These are phyloP conservation scores for Candida caryicola DNA, from an alignment of 805 yeast species.

Conservation along the genomic window DNA sequence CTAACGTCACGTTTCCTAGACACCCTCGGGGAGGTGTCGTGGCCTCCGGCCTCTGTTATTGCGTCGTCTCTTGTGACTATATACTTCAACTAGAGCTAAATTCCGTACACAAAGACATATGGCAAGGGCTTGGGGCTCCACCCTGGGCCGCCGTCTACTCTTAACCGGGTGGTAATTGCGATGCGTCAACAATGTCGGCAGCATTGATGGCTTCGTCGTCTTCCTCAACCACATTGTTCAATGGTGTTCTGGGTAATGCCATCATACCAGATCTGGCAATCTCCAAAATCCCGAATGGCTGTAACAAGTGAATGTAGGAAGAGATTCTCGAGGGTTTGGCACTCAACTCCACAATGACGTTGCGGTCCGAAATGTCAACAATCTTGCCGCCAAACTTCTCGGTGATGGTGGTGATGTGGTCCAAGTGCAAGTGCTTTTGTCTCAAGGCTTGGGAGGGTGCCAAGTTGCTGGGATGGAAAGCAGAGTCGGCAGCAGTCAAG, in stretches of 20 bases:
- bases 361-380: constrained; percentile 88
- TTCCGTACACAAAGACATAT: too few relatives aligned
- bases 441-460: constrained; percentile 90
- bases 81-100: too few relatives aligned
- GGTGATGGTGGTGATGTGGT: constrained; percentile 76
- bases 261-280: constrained; percentile 98
- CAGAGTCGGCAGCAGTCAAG: constrained; percentile 42
- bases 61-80: too few relatives aligned
- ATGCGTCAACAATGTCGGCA: constrained; percentile 74
- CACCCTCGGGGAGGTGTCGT: too few relatives aligned
- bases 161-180: constrained; percentile 96
- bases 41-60: too few relatives aligned
- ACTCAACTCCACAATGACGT: constrained; percentile 88
- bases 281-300: constrained; percentile 95
- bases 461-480: constrained; percentile 84
- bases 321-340: constrained; percentile 92
- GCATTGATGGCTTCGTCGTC: constrained; percentile 49
- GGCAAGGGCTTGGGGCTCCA: too few relatives aligned
- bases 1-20: too few relatives aligned
- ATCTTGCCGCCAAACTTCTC: constrained; percentile 89
- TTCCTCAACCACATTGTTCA: constrained; percentile 49
- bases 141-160: too few relatives aligned
- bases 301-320: constrained; percentile 81
- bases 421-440: constrained; percentile 87
- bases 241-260: constrained; percentile 95